Evolutionary conservation across 2,329 filamentous ascomycete species (phyloP).

Genomic region (Aspergillus sp.): DNA sequence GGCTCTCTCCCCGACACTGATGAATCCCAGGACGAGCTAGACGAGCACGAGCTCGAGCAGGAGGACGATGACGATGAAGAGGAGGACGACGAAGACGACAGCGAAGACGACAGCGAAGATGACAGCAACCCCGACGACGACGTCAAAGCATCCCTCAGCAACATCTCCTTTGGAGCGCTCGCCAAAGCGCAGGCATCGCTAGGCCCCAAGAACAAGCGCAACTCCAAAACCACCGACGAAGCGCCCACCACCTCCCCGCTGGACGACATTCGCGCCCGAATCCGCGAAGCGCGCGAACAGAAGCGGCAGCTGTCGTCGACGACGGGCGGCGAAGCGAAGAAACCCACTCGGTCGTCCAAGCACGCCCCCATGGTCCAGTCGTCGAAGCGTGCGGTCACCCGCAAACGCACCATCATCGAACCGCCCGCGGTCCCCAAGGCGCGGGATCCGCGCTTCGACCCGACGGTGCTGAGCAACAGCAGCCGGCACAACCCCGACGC

Average conservation of each 20-base stretch:
- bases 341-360: constrained; percentile 64
- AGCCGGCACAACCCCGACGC: constrained; percentile 38
- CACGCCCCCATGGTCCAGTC: constrained; percentile 84
- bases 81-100: constrained; percentile 34
- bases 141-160: constrained; percentile 46
- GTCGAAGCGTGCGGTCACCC: constrained; percentile 78
- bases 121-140: constrained; percentile 38
- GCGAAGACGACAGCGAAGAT: constrained; percentile 36
- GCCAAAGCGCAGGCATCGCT: constrained; percentile 79
- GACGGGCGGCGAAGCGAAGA: constrained; percentile 18
- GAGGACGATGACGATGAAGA: constrained; percentile 40
- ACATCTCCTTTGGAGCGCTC: constrained; percentile 84
- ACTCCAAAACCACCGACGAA: constrained; percentile 16
- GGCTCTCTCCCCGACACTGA: not conserved
- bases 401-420: constrained; percentile 71
- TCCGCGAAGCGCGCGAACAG: constrained; percentile 44
- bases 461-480: constrained; percentile 47
- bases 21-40: not conserved
- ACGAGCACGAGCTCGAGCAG: constrained; percentile 25
- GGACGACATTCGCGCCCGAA: constrained; percentile 38
- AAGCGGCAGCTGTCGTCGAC: constrained; percentile 34
- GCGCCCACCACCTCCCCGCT: constrained; percentile 28
- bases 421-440: constrained; percentile 56
- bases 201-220: constrained; percentile 38
- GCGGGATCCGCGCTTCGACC: constrained; percentile 88